Conservation (phyloP, 1,139 yeast genomes). For the Yamadazyma spencermartinsiae region DNA sequence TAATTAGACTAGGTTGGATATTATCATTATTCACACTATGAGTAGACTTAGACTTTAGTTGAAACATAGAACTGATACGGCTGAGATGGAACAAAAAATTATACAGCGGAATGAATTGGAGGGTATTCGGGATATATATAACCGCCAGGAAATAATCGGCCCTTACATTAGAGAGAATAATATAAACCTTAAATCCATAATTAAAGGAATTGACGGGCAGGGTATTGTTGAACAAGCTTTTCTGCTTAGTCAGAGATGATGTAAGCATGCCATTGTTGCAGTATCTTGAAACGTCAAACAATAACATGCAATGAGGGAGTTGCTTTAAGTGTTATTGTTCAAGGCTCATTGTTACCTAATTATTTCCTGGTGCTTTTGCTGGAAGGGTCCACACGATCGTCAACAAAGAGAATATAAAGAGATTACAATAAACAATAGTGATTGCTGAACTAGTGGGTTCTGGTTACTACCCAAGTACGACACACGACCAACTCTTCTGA, state of each 20-base stretch:
- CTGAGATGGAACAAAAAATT: slow-evolving; percentile 8
- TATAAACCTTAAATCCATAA: neutral
- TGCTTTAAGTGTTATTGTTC: neutral
- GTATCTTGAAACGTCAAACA: neutral
- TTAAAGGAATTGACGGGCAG: neutral
- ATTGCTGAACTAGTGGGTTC: too few relatives aligned
- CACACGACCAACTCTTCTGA: too few relatives aligned
- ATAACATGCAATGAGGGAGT: neutral
- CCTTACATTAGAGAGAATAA: too few relatives aligned
- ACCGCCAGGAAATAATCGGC: too few relatives aligned
- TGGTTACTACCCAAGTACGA: too few relatives aligned
- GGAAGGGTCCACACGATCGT: neutral
- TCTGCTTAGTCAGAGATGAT: slow-evolving; percentile 1
- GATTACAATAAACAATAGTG: too few relatives aligned
- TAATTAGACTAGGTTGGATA: slow-evolving; percentile 14
- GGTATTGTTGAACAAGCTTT: neutral
- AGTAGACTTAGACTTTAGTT: slow-evolving; percentile 17
- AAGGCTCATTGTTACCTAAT: neutral
- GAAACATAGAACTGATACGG: too few relatives aligned
- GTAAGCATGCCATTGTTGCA: neutral
- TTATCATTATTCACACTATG: slow-evolving; percentile 16
- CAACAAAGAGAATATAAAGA: too few relatives aligned
- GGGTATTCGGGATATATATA: too few relatives aligned
- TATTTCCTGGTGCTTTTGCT: too few relatives aligned
- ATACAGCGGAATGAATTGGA: too few relatives aligned